phyloP scores from a whole-genome alignment of 2,329 filamentous ascomycete genomes.

The Colletotrichum sublineola region DNA sequence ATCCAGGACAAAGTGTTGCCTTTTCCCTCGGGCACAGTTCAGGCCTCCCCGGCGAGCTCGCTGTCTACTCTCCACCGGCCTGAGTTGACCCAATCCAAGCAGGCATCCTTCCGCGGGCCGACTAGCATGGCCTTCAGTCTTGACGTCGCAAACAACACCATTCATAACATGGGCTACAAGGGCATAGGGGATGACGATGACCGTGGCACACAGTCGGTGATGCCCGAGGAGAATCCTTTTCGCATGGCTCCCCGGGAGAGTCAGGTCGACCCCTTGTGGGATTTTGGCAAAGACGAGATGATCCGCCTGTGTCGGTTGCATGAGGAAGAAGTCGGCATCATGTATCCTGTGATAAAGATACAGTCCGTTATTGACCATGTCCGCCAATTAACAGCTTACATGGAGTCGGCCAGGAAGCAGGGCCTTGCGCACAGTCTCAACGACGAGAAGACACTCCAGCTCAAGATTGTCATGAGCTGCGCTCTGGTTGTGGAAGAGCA shows the following conservation, averaged over 20 bases:
- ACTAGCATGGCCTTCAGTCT: slow-evolving; percentile 89
- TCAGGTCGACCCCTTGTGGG: slow-evolving; percentile 80
- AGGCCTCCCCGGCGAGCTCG: slow-evolving; percentile 60
- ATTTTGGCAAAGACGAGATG: slow-evolving; percentile 83
- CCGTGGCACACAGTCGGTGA: slow-evolving; percentile 57
- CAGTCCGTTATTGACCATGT: slow-evolving; percentile 78
- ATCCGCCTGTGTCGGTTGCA: slow-evolving; percentile 82
- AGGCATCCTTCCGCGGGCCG: slow-evolving; percentile 82
- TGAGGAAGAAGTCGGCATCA: slow-evolving; percentile 90
- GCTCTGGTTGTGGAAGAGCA: slow-evolving; percentile 83
- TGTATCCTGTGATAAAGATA: slow-evolving; percentile 90
- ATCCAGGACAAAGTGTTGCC: slow-evolving; percentile 58
- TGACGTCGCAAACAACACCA: slow-evolving; percentile 86
- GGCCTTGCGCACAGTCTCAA: slow-evolving; percentile 55
- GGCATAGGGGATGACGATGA: slow-evolving; percentile 72
- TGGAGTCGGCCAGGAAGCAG: slow-evolving; percentile 66
- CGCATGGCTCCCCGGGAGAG: slow-evolving; percentile 36
- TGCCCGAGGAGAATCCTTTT: slow-evolving; percentile 26
- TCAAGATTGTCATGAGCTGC: slow-evolving; percentile 88
- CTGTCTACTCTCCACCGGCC: slow-evolving; percentile 59
- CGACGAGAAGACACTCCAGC: slow-evolving; percentile 71
- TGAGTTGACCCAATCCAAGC: slow-evolving; percentile 64
- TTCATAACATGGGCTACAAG: slow-evolving; percentile 90
- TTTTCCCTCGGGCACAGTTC: slow-evolving; percentile 53
- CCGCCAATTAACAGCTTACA: slow-evolving; percentile 77